Evolutionary conservation across 495 filamentous ascomycete species (phyloP), one percentile per base, ranked within the genome.

Genomic region (Acidomyces sp.): DNA sequence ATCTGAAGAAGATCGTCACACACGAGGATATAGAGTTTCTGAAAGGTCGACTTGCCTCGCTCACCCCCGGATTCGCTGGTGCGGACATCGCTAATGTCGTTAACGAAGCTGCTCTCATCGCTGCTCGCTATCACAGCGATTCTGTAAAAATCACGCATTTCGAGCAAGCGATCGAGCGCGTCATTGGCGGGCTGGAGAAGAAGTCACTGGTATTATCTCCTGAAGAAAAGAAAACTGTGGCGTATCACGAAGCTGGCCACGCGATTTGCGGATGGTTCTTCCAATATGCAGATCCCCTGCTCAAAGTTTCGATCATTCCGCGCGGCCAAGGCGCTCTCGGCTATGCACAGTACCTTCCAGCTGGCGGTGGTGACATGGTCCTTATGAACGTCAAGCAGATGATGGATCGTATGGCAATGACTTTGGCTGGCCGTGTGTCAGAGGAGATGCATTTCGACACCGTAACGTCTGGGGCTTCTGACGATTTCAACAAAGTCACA

Each of bases 331-430:
- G 85, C 35, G 85, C 85, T 16, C 68, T 97, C 18, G 90, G 90
- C 15, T 97, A 97, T 56, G 90, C 90, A 6, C 90, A 97, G 60
- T 94, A 94, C 58, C 71, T 97, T n/a, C 90, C 90, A 2, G 63
- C 76, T 2, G 74, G 78, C 22, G 63, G 78, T 1, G 74, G 76
- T 20, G 90, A 97, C 56, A 82, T 81, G 19, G 95, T 95, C 60
- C 71, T 96, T 38, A 82, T 97, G 85, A 94, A 76, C 48, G 77
- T 83, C 48, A 79, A 87, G 59, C 90, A 97, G 65, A 66, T 97
- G 19, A 95, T 95, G 87, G 90, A 97, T 61, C 85, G 92, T 44
- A 97, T 97, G 92, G 90, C 92, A 46, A 97, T 97, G 90, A 94
- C 90, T 13, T 75, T 97, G 27, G 90, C 82, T 51, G 90, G 90